Base-by-base conservation (phyloP, 2,329 filamentous ascomycete genomes). In the Ophiostoma tasmaniense region DNA sequence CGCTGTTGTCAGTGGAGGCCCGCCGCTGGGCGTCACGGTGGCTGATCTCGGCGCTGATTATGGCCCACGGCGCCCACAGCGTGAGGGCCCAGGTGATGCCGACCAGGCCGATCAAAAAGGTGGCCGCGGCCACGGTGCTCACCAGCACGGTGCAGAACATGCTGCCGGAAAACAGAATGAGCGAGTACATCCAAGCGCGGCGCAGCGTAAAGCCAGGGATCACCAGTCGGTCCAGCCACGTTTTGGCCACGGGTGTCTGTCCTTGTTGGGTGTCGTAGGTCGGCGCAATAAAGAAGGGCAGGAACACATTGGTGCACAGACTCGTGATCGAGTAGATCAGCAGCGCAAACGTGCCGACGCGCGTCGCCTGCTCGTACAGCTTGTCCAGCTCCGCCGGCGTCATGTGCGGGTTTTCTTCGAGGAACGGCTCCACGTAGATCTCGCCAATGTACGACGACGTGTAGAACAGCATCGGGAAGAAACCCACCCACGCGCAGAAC, bases 391-490 rank as follows among this genome's bases (percentile, higher is more conserved):
- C 88, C 20, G 85, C 83, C 0, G 89, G 85, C 0, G 88, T 85
- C 83, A 97, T 89, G 76, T 94, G 80, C 0, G 92, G 93, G 73
- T 97, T 90, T 67, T 85, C 81, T 73, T 88, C 83, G 67, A 97
- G 88, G 73, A 85, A 90, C 0, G 92, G 92, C 76, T 97, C 90
- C 22, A 92, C 90, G 74, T 97, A 97, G 69, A 98, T 91, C 76
- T 97, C 92, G 71, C 91, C 93, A 73, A 97, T 90, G 77, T 95
- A 98, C 22, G 92, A 96, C 1, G 93, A 96, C 5, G 92, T 92
- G 81, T 98, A 98, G 80, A 96, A 97, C 2, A 98, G 84, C 77
- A 97, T 93, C 0, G 93, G 93, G 75, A 97, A 98, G 87, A 94
- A 97, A 67, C 92, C 94, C 69, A 97, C 89, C 93, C 93, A 98